Percentiles rank a stretch among this genome's conserved stretches.
Conservation (phyloP, 768 basidiomycete genomes). For the Naematelia aurantialba region DNA sequence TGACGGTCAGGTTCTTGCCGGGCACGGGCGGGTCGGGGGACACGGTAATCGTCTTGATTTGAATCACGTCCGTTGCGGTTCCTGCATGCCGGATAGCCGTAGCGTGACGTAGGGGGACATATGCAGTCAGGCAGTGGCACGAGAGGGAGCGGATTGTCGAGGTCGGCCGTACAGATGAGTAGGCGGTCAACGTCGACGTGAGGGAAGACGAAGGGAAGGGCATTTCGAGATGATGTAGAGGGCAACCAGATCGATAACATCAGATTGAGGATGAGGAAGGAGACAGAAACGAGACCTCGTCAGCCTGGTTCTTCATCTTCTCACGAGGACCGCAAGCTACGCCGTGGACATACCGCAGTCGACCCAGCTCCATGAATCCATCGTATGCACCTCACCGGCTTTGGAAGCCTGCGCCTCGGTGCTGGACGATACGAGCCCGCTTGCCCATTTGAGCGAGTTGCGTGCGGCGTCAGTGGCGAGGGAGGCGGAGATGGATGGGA, state of each 20-base stretch:
- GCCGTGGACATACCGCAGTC: conserved; percentile 72
- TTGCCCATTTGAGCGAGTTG: conserved; percentile 29
- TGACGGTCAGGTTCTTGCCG: conserved; percentile 82
- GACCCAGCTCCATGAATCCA: conserved; percentile 62
- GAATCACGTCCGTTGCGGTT: conserved; percentile 45
- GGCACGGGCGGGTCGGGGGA: conserved; percentile 85
- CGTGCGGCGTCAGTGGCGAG: conserved; percentile 30
- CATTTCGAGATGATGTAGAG: not conserved
- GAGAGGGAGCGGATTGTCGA: no score
- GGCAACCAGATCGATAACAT: not conserved
- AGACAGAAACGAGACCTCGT: no score
- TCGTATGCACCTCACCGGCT: conserved; percentile 48
- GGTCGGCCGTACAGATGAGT: no score
- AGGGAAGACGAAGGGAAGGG: not conserved
- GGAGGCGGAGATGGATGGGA: conserved; percentile 31
- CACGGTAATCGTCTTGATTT: conserved; percentile 68
- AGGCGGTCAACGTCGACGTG: no score
- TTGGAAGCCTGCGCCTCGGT: conserved; percentile 23
- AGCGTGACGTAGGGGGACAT: no score
- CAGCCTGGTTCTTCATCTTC: no score
- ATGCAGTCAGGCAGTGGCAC: no score
- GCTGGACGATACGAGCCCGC: conserved; percentile 24
- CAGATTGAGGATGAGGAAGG: conserved; percentile 2
- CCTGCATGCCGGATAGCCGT: conserved; percentile 17
- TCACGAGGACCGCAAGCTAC: no score